phyloP scores from a whole-genome alignment of 257 asterid species.

The Nyctanthes arbortristis region DNA sequence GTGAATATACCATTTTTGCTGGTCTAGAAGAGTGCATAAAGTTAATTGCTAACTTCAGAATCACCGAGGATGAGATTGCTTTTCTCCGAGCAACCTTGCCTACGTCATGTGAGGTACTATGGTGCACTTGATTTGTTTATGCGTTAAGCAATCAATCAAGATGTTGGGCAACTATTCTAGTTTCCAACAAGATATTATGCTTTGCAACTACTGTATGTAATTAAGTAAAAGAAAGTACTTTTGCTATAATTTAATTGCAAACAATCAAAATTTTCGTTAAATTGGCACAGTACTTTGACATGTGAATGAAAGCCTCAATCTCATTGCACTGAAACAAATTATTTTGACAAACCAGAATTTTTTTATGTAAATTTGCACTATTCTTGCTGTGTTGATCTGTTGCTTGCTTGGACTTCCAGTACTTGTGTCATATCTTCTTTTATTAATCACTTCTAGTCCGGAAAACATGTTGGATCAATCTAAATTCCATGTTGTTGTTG shows the following conservation, averaged over 20 bases:
- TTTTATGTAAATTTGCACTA: no score
- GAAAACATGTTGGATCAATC: neutral
- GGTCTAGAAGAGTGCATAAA: slow-evolving; percentile 96
- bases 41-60: slow-evolving; percentile 79
- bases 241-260: neutral
- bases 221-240: neutral
- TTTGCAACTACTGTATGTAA: neutral
- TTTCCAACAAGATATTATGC: neutral
- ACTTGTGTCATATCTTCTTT: no score
- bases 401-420: no score
- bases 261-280: neutral
- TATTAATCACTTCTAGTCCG: neutral
- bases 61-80: slow-evolving; percentile 80
- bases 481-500: neutral
- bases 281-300: slow-evolving; percentile 1
- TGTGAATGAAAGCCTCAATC: neutral
- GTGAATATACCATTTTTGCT: slow-evolving; percentile 93
- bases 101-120: slow-evolving; percentile 80
- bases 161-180: neutral
- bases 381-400: no score
- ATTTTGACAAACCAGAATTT: neutral
- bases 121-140: neutral
- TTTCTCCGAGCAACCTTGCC: slow-evolving; percentile 69
- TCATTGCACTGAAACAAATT: neutral
- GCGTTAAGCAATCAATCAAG: neutral